Percentiles rank a stretch among this genome's conserved stretches.
phyloP scores from a whole-genome alignment of 345 rosid species.

The rapeseed (Brassica napus) region Da-Ae NC_063438.1:5539501-5540000 shows the following conservation, averaged over 20 bases:
- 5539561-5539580: conserved; percentile 94
- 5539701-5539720: conserved; percentile 63
- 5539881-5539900: conserved; percentile 69
- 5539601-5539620: conserved; percentile 97
- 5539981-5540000: conserved; percentile 3
- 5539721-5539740: conserved; percentile 49
- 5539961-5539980: conserved; percentile 73
- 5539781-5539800: conserved; percentile 64
- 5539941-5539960: conserved; percentile 40
- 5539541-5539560: conserved; percentile 96
- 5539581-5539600: conserved; percentile 86
- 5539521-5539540: conserved; percentile 77
- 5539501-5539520: conserved; percentile 92
- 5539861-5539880: conserved; percentile 85
- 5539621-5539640: conserved; percentile 88
- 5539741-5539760: conserved; percentile 64
- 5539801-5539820: conserved; percentile 86
- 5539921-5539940: conserved; percentile 43
- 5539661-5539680: conserved; percentile 73
- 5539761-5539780: conserved; percentile 62
- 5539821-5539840: conserved; percentile 80
- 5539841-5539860: conserved; percentile 77
- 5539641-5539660: conserved; percentile 82
- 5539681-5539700: conserved; percentile 82
- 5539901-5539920: conserved; percentile 42